Evolutionary conservation across 306 rosid genomes (phyloP).

Genomic region (Prosopis cineraria): DNA sequence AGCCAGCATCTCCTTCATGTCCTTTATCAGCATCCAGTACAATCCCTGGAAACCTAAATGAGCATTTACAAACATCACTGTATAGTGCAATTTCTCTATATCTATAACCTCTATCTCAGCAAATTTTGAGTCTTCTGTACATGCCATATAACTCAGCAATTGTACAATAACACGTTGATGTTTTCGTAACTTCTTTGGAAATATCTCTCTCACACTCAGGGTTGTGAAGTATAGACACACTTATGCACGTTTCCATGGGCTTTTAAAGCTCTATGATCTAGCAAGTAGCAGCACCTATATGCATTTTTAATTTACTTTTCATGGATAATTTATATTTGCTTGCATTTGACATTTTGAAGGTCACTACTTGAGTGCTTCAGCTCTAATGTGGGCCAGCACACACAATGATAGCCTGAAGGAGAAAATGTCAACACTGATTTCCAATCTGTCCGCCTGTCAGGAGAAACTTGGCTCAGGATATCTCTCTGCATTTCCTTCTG

Average conservation of each 20-base stretch:
- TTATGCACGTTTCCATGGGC: neutral
- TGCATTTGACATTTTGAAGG: slow-evolving; percentile 54
- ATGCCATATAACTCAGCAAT: too few relatives aligned
- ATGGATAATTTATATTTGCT: slow-evolving; percentile 20
- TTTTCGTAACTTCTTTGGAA: neutral
- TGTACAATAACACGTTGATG: too few relatives aligned
- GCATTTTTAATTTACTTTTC: slow-evolving; percentile 21
- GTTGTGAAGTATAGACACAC: neutral
- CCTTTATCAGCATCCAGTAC: too few relatives aligned
- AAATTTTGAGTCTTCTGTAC: too few relatives aligned
- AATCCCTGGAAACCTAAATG: too few relatives aligned
- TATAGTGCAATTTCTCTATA: too few relatives aligned
- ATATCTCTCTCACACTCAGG: neutral
- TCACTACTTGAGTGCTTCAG: slow-evolving; percentile 76
- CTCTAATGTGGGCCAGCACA: slow-evolving; percentile 76
- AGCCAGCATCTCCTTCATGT: too few relatives aligned
- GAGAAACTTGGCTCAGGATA: slow-evolving; percentile 60
- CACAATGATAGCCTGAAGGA: slow-evolving; percentile 47
- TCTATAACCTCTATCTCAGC: too few relatives aligned
- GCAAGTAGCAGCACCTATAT: neutral
- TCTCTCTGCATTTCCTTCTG: slow-evolving; percentile 75
- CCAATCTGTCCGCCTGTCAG: slow-evolving; percentile 55
- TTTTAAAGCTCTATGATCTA: neutral
- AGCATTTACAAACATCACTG: too few relatives aligned
- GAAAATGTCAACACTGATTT: slow-evolving; percentile 58